Conservation (phyloP, 257 asterid genomes). For the Ligustrum vulgare region DNA sequence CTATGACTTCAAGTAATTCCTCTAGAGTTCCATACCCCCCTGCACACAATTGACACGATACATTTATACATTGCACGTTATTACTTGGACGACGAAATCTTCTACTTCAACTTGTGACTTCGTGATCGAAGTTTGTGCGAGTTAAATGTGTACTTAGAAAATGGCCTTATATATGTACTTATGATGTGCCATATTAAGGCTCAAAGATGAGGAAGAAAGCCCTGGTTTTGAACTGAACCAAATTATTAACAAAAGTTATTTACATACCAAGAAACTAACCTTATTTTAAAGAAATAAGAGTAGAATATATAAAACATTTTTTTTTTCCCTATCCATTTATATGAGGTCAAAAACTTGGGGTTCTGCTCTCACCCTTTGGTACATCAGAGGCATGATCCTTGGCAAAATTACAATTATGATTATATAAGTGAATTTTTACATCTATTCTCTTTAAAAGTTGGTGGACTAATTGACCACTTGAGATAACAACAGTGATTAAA, state of each 20-base stretch:
- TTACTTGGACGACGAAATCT: too few species aligned
- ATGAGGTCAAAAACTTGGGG: slow-evolving; percentile 3
- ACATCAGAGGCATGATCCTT: slow-evolving; percentile 15
- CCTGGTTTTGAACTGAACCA: not conserved
- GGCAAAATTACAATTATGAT: slow-evolving; percentile 9
- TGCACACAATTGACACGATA: slow-evolving; percentile 4
- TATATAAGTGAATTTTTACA: not conserved
- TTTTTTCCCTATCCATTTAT: not conserved
- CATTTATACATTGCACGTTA: too few species aligned
- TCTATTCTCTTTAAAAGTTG: too few species aligned
- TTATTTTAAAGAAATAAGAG: not conserved
- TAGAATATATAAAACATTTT: not conserved
- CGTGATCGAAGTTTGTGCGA: not conserved
- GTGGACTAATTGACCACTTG: too few species aligned
- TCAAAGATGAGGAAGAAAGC: not conserved
- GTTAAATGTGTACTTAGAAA: not conserved
- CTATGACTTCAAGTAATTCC: slow-evolving; percentile 57
- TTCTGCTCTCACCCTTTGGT: not conserved
- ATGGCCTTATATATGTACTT: not conserved
- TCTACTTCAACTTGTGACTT: not conserved
- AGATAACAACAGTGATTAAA: too few species aligned
- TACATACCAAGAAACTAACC: not conserved
- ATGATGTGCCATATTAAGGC: not conserved
- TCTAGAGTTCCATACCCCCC: slow-evolving; percentile 66
- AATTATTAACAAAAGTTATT: not conserved